A percentile compares a stretch with the other conserved stretches of the same genome.
Evolutionary conservation across 1,139 yeast species (phyloP).

Genomic region (Zygosaccharomyces sapae): DNA sequence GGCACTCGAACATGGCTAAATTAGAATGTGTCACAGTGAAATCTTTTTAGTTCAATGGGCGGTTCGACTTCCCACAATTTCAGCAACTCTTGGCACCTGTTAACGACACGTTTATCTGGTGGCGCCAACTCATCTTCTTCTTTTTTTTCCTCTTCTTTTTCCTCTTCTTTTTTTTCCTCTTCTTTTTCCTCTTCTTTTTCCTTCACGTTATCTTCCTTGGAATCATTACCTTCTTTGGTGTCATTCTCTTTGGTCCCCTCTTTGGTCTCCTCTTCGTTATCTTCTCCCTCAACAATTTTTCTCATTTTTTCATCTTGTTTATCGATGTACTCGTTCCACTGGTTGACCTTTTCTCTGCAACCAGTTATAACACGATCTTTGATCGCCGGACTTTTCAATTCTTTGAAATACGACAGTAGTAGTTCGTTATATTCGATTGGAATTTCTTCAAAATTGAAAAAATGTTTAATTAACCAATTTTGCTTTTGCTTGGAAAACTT

Average conservation of each 20-base stretch:
- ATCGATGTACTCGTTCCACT: conserved; percentile 32
- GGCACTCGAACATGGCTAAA: not conserved
- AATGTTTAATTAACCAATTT: conserved; percentile 80
- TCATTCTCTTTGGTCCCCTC: no score
- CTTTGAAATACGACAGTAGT: conserved; percentile 51
- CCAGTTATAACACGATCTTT: conserved; percentile 54
- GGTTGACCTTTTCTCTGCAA: conserved; percentile 32
- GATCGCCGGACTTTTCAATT: conserved; percentile 11
- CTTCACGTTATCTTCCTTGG: no score
- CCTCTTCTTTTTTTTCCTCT: conserved; percentile 12
- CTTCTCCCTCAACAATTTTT: conserved; percentile 24
- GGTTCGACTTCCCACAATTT: conserved; percentile 12
- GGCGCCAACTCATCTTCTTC: conserved; percentile 6
- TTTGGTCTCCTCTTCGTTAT: not conserved
- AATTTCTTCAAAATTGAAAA: conserved; percentile 50
- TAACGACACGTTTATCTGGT: conserved; percentile 23
- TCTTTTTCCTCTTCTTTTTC: not conserved
- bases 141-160: not conserved
- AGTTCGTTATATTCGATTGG: conserved; percentile 47
- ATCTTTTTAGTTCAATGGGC: conserved; percentile 14
- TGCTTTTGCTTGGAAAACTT: conserved; percentile 93
- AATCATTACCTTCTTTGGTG: no score
- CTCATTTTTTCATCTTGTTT: conserved; percentile 32
- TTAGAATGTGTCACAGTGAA: conserved; percentile 6
- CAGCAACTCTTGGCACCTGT: conserved; percentile 21